Evolutionary conservation across 768 basidiomycete genomes (phyloP), one percentile per base, ranked within the genome.

Genomic region (Coprinellus aureogranulatus): DNA sequence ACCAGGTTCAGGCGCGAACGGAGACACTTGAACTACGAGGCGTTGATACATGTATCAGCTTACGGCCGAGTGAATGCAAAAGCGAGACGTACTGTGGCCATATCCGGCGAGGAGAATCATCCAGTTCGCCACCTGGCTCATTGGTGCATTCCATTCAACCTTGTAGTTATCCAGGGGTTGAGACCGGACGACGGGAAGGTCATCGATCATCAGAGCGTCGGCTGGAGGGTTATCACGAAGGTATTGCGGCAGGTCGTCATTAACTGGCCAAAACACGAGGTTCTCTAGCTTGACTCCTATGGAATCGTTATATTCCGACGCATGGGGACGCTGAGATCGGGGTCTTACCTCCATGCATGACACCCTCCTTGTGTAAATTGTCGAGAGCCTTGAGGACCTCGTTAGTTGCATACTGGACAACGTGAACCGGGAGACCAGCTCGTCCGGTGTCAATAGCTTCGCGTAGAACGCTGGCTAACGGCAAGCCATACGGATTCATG

Each of bases 371-470:
- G 27, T 64, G 62, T 22, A 64, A 40, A 11, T 40, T 53, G n/a
- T 48, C 37, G 9, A 53, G 27, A 0, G 52, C 57, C 8, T 50
- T 20, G 42, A 54, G 41, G 22, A 56, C 57, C 8, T 16, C 49
- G 20, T 16, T 26, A 16, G 62, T 50, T n/a, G 60, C 34, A 4
- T 48, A 57, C 47, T 60, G 61, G 1, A 62, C 63, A 5, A 45
- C 58, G 53, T 62, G 59, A 44, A 62, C 59, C 10, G 63, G 59
- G 27, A 64, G 56, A 3, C 28, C 25, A 10, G 41, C 41, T 3
- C 57, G 53, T n/a, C 41, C 22, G 14, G 58, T 56, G 25, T 54
- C 47, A 28, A 64, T 54, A 6, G 57, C 59, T 20, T 53, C 53
- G 16, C 18, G 14, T 14, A 52, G 52, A 10, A 61, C 28, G 37